Conservation (phyloP, 2,329 filamentous ascomycete species). For the Penicillium sumatraense region DNA sequence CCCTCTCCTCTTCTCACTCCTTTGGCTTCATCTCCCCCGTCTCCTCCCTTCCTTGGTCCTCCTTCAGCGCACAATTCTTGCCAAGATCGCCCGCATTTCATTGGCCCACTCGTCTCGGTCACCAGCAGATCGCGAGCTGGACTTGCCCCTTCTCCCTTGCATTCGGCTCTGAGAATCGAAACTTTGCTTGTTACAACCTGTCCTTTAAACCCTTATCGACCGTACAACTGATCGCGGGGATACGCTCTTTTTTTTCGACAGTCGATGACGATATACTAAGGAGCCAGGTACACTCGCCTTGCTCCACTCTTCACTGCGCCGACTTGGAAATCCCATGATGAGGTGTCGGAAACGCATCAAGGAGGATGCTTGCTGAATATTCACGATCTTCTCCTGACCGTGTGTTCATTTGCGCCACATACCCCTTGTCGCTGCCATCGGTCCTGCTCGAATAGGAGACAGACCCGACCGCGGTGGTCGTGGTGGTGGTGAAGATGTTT, state of each 20-base stretch:
- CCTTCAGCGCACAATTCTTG: constrained; percentile 15
- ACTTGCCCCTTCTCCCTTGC: constrained; percentile 36
- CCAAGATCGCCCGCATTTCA: constrained; percentile 24
- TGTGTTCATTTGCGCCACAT: constrained; percentile 21
- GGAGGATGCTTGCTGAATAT: constrained; percentile 44
- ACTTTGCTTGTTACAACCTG: constrained; percentile 9
- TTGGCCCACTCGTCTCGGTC: constrained; percentile 21
- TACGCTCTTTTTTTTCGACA: constrained; percentile 3
- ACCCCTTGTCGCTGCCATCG: constrained; percentile 23
- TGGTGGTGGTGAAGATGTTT: constrained; percentile 48
- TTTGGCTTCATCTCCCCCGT: not conserved
- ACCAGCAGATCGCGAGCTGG: constrained; percentile 27
- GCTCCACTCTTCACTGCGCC: constrained; percentile 1
- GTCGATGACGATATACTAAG: constrained; percentile 18
- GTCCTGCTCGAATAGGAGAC: constrained; percentile 12
- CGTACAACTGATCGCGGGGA: constrained; percentile 6
- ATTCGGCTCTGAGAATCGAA: constrained; percentile 18
- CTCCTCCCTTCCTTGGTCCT: not conserved
- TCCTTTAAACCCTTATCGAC: constrained; percentile 10
- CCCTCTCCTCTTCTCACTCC: constrained; percentile 4
- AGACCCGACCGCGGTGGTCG: constrained; percentile 18
- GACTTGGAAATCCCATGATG: constrained; percentile 43
- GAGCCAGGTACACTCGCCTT: constrained; percentile 10
- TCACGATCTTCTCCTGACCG: constrained; percentile 29
- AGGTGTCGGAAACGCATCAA: constrained; percentile 51